Percentiles rank a stretch among this genome's conserved stretches.
Conservation (phyloP, 1,284 basidiomycete species). For the Fomitopsis betulina region DNA sequence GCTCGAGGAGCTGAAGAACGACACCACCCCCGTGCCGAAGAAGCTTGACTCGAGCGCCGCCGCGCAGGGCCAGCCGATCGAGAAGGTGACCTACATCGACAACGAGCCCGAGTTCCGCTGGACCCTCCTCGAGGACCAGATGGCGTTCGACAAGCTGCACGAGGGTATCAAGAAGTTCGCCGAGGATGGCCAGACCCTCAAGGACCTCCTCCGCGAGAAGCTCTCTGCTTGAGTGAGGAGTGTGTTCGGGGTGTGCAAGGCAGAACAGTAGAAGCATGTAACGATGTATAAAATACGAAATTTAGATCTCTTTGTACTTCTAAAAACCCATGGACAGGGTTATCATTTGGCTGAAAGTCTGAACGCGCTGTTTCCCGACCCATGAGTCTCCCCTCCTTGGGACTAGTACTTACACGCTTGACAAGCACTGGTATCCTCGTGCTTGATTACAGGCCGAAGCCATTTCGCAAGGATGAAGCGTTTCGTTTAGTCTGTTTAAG, state of each 20-base stretch:
- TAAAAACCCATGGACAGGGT: no score
- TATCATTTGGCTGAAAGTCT: no score
- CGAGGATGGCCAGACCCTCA: conserved; percentile 90
- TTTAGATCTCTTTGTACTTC: neutral
- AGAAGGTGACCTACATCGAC: conserved; percentile 87
- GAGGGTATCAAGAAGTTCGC: conserved; percentile 98
- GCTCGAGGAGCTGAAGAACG: conserved; percentile 90
- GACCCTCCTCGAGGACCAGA: conserved; percentile 85
- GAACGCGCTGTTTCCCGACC: no score
- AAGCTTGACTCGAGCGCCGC: conserved; percentile 69
- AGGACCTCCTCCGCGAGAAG: conserved; percentile 79
- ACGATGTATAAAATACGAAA: neutral
- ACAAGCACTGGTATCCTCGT: no score
- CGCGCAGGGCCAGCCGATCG: conserved; percentile 53
- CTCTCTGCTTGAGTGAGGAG: conserved; percentile 44
- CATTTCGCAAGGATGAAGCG: no score
- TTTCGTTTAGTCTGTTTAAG: no score
- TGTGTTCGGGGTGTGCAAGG: neutral
- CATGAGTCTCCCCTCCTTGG: no score
- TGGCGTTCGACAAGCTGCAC: conserved; percentile 96
- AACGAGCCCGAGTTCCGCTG: conserved; percentile 96
- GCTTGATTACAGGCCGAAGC: no score
- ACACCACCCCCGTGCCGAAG: conserved; percentile 75
- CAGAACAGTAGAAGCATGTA: neutral
- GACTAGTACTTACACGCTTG: no score